These are phyloP conservation scores for Teunomyces barrocoloradensis DNA, from an alignment of 805 yeast species.

Conservation along the genomic window DNA sequence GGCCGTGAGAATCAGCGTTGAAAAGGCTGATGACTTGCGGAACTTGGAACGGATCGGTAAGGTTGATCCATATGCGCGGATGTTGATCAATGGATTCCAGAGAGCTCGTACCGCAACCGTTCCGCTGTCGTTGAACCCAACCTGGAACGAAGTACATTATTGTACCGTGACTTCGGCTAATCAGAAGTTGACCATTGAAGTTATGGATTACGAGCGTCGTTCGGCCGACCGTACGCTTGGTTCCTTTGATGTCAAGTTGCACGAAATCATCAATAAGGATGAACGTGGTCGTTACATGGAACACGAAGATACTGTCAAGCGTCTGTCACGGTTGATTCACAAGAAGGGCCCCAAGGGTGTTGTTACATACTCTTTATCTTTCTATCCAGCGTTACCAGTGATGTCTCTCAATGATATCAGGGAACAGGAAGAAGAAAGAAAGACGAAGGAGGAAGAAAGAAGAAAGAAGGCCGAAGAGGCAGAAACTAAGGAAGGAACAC, in stretches of 20 bases:
- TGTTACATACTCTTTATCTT: slow-evolving; percentile 69
- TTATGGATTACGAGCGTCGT: slow-evolving; percentile 81
- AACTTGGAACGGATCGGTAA: slow-evolving; percentile 88
- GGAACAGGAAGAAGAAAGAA: slow-evolving; percentile 44
- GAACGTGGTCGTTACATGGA: slow-evolving; percentile 64
- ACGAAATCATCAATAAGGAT: slow-evolving; percentile 63
- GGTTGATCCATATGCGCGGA: slow-evolving; percentile 86
- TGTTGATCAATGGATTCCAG: slow-evolving; percentile 72
- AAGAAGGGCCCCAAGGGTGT: slow-evolving; percentile 84
- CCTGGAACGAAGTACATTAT: slow-evolving; percentile 80
- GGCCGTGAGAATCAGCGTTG: slow-evolving; percentile 70
- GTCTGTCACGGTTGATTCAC: slow-evolving; percentile 62
- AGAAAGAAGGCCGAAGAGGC: slow-evolving; percentile 31
- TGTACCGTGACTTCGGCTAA: slow-evolving; percentile 79
- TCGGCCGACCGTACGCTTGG: slow-evolving; percentile 89
- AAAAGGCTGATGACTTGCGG: slow-evolving; percentile 68
- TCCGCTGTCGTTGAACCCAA: slow-evolving; percentile 71
- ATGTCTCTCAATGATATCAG: slow-evolving; percentile 68
- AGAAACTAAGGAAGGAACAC: slow-evolving; percentile 14
- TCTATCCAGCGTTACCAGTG: slow-evolving; percentile 83
- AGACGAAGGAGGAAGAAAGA: slow-evolving; percentile 25
- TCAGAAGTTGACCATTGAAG: slow-evolving; percentile 81
- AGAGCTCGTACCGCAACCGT: slow-evolving; percentile 73
- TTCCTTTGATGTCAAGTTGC: slow-evolving; percentile 65
- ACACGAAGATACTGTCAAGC: slow-evolving; percentile 52